Evolutionary conservation across 306 rosid species (phyloP).

Genomic region (Cucurbita argyrosperma): DNA sequence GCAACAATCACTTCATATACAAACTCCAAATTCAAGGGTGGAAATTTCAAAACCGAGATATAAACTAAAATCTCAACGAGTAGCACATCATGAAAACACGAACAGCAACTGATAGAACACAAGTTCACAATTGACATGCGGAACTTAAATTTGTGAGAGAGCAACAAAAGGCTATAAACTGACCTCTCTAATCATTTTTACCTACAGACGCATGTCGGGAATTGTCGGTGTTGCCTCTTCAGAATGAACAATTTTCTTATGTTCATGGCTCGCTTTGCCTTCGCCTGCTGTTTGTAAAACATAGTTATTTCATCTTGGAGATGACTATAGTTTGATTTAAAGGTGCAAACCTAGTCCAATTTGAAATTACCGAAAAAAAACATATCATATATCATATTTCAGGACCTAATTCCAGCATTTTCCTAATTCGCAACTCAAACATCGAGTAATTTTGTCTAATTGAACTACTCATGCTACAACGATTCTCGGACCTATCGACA

Average conservation of each 20-base stretch:
- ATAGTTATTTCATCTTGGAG: background rate
- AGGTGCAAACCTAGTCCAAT: background rate
- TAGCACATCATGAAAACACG: background rate
- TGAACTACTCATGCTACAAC: background rate
- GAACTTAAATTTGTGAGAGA: background rate
- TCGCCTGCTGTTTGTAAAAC: background rate
- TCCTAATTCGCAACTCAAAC: background rate
- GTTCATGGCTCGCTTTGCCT: slow-evolving; percentile 16
- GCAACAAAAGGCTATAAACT: slow-evolving; percentile 7
- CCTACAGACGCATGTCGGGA: slow-evolving; percentile 49
- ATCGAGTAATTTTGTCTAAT: background rate
- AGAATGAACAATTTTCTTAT: slow-evolving; percentile 24
- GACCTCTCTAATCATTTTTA: slow-evolving; percentile 52
- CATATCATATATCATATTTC: background rate
- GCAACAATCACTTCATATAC: background rate
- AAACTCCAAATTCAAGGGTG: background rate
- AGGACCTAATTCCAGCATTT: background rate
- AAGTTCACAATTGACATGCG: background rate
- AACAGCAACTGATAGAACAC: background rate
- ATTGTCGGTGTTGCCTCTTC: slow-evolving; percentile 18
- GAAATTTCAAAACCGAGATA: background rate
- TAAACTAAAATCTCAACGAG: background rate
- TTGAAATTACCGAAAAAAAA: background rate
- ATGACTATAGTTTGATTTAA: background rate
- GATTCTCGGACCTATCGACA: background rate